Evolutionary conservation across 495 filamentous ascomycete species (phyloP).

Genomic region (Penicillium herquei): DNA sequence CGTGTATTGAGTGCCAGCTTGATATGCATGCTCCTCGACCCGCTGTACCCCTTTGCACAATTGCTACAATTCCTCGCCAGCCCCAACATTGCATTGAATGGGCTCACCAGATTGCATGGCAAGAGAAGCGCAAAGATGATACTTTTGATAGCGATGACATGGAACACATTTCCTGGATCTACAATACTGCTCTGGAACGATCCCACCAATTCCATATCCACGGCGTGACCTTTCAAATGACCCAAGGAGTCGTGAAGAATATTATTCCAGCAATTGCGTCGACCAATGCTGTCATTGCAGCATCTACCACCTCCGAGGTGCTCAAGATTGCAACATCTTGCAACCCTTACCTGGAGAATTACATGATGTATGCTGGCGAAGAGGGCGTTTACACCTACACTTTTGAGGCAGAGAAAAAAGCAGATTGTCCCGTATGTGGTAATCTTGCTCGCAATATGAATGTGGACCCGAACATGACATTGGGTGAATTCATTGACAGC

Average conservation of each 20-base stretch:
- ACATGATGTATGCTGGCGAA: conserved; percentile 99
- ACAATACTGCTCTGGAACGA: conserved; percentile 76
- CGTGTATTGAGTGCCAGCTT: conserved; percentile 97
- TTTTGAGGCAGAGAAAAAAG: conserved; percentile 86
- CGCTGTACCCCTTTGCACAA: conserved; percentile 92
- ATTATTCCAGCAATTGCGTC: conserved; percentile 99
- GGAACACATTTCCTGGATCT: conserved; percentile 96
- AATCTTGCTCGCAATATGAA: conserved; percentile 70
- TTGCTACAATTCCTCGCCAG: conserved; percentile 95
- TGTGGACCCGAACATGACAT: conserved; percentile 67
- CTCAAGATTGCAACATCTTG: conserved; percentile 85
- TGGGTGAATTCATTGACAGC: conserved; percentile 83
- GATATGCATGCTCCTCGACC: conserved; percentile 96
- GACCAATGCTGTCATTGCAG: conserved; percentile 95
- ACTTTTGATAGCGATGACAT: conserved; percentile 93
- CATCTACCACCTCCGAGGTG: conserved; percentile 92
- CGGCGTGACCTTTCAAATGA: conserved; percentile 94
- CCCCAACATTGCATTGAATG: conserved; percentile 99
- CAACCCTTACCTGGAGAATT: conserved; percentile 85
- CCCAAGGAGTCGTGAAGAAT: conserved; percentile 98
- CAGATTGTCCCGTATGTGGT: conserved; percentile 93
- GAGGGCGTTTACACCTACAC: conserved; percentile 96
- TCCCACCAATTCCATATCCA: conserved; percentile 86
- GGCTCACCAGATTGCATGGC: conserved; percentile 89
- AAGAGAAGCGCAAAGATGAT: conserved; percentile 53